phyloP scores from a whole-genome alignment of 768 basidiomycete genomes.

The Mycena capillaripes region DNA sequence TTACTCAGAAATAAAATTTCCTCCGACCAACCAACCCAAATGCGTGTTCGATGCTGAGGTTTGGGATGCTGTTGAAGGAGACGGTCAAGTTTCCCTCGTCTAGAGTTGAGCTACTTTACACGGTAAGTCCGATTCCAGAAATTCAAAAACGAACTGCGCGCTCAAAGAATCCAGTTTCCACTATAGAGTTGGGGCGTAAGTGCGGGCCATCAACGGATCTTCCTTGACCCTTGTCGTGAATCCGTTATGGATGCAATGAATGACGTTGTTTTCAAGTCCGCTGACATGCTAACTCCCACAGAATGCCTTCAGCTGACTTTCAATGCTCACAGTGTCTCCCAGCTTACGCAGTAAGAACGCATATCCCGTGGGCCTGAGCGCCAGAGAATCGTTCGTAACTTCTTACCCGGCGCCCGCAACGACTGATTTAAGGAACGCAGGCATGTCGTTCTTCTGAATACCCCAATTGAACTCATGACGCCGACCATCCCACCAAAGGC shows the following conservation, averaged over 20 bases:
- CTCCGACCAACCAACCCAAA: too few species aligned
- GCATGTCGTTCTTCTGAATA: not conserved
- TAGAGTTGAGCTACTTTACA: too few species aligned
- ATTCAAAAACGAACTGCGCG: too few species aligned
- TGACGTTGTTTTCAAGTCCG: not conserved
- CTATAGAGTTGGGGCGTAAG: too few species aligned
- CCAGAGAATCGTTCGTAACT: not conserved
- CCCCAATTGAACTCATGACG: not conserved
- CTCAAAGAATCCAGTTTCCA: too few species aligned
- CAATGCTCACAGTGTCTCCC: not conserved
- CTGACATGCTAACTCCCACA: not conserved
- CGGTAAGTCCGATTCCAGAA: too few species aligned
- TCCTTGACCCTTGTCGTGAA: too few species aligned
- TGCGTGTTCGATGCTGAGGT: too few species aligned
- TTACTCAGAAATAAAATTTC: too few species aligned
- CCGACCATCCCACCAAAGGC: not conserved
- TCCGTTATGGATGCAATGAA: slow-evolving; percentile 1
- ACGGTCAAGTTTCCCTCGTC: too few species aligned
- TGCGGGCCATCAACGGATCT: too few species aligned
- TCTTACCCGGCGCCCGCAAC: not conserved
- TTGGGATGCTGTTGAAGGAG: too few species aligned
- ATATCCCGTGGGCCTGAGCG: not conserved
- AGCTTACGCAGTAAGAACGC: not conserved
- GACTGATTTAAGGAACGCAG: not conserved
- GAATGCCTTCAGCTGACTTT: not conserved